Evolutionary conservation across 352 stramenopile species (phyloP), one percentile per base, ranked within the genome.

Genomic region (Pythium phragmiticola): DNA sequence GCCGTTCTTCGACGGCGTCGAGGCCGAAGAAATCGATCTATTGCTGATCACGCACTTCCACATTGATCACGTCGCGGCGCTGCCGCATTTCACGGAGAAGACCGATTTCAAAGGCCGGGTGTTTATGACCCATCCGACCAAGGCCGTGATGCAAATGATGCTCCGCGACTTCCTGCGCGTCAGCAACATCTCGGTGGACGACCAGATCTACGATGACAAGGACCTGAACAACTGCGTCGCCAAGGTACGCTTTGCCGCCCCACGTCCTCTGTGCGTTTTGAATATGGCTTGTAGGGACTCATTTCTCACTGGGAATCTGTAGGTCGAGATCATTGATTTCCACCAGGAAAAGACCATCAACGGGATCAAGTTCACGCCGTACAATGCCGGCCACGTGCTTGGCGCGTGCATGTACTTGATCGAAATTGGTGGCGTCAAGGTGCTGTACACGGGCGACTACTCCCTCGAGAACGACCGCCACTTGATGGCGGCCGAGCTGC

Each of bases 101-200:
- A 99, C 97, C 17, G 92, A 95, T 57, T 99, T 99, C 65, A 97
- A 96, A 58, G 97, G 96, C 28, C 80, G 82, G 46, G 97, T 99
- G 53, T 99, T 99, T 78, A 99, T 99, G 96, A 99, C 98, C 36
- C 96, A 99, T 77, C 95, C 97, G 19, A 99, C 98, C 14, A 99
- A 99, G 69, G 97, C 97, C 16, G 97, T 99, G 16, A 98, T 99
- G 82, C 85, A 98, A 60, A 91, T 99, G 68, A 89, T 99, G 69
- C 78, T 99, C 56, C 92, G 92, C 9, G 98, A 99, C 75, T 99
- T 99, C 68, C 65, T 99, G 23, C 86, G 96, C 28, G 82, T 99
- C 5, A 93, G 97, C 61, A 96, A 97, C 72, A 96, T 96, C 48
- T 90, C 86, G n/a, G 87, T 95, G n/a, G 89, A 96, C 63, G 87